Percentiles rank a stretch among this genome's conserved stretches.
Conservation (phyloP, 1,139 yeast genomes). For the Spathaspora sp. region DNA sequence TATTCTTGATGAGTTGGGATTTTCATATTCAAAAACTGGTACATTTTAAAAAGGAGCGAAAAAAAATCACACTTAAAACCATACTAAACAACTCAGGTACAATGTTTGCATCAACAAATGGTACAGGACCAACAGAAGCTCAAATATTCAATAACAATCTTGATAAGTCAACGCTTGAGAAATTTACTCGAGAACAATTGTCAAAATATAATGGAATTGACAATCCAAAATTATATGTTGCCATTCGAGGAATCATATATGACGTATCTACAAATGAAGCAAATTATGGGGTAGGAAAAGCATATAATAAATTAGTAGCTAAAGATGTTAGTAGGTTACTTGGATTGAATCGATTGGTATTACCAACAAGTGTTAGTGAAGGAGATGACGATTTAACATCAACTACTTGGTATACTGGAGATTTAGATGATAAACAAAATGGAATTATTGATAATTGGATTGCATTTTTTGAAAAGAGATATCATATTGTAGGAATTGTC, state of each 20-base stretch:
- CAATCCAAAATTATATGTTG: constrained; percentile 56
- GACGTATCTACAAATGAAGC: constrained; percentile 68
- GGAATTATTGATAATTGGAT: constrained; percentile 58
- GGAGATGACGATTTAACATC: constrained; percentile 11
- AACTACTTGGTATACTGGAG: constrained; percentile 48
- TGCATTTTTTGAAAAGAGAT: constrained; percentile 53
- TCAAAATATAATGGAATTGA: constrained; percentile 33
- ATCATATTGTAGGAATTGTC: constrained; percentile 36
- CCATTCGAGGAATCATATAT: constrained; percentile 71
- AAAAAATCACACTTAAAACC: neutral
- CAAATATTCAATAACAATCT: constrained; percentile 21
- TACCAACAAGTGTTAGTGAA: constrained; percentile 9
- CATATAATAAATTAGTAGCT: constrained; percentile 73
- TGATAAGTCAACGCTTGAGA: constrained; percentile 29
- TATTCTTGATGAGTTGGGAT: neutral
- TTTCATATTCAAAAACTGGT: neutral
- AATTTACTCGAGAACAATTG: constrained; percentile 36
- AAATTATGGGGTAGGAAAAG: constrained; percentile 75
- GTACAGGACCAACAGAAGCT: constrained; percentile 19
- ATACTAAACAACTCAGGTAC: neutral
- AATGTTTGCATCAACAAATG: neutral
- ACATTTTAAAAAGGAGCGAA: neutral
- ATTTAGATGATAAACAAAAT: constrained; percentile 50
- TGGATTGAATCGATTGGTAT: constrained; percentile 40
- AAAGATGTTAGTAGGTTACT: constrained; percentile 75